Conservation (phyloP, 495 filamentous ascomycete genomes). For the Talaromyces borbonicus region DNA sequence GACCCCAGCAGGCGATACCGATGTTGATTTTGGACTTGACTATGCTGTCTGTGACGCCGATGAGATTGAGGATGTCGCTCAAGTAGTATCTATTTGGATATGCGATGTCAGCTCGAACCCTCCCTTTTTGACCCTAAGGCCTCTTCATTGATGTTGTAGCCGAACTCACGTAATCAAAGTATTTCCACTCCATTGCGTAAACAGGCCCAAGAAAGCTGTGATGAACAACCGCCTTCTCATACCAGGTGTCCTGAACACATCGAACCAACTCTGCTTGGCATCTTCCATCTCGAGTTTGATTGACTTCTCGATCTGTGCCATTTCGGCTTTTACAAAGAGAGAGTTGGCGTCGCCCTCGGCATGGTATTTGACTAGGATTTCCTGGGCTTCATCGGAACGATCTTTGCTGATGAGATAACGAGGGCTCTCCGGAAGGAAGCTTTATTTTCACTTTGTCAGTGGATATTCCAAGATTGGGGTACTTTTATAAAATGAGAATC, state of each 20-base stretch:
- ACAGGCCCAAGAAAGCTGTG: conserved; percentile 46
- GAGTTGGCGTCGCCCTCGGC: conserved; percentile 45
- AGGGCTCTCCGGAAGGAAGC: conserved; percentile 50
- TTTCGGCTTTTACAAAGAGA: conserved; percentile 49
- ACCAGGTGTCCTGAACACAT: conserved; percentile 43
- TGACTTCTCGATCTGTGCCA: conserved; percentile 49
- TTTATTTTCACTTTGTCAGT: conserved; percentile 10
- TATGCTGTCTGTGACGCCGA: conserved; percentile 39
- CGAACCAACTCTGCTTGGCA: conserved; percentile 35
- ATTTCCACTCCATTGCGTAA: conserved; percentile 59
- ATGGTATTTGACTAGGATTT: conserved; percentile 51
- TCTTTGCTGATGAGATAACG: conserved; percentile 53
- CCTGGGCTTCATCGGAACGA: conserved; percentile 44
- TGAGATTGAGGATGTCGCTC: conserved; percentile 37
- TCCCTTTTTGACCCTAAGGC: too few relatives aligned
- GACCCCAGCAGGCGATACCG: conserved; percentile 46
- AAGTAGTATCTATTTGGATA: conserved; percentile 38
- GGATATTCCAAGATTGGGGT: too few relatives aligned
- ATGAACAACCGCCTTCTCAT: conserved; percentile 49
- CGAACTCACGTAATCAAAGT: conserved; percentile 43
- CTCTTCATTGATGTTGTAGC: background rate
- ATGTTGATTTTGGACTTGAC: conserved; percentile 48
- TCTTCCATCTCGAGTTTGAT: conserved; percentile 21
- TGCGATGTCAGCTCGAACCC: background rate
- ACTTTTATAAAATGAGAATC: conserved; percentile 19